phyloP scores from a whole-genome alignment of 2,329 filamentous ascomycete genomes.

The Cladophialophora carrionii region DNA sequence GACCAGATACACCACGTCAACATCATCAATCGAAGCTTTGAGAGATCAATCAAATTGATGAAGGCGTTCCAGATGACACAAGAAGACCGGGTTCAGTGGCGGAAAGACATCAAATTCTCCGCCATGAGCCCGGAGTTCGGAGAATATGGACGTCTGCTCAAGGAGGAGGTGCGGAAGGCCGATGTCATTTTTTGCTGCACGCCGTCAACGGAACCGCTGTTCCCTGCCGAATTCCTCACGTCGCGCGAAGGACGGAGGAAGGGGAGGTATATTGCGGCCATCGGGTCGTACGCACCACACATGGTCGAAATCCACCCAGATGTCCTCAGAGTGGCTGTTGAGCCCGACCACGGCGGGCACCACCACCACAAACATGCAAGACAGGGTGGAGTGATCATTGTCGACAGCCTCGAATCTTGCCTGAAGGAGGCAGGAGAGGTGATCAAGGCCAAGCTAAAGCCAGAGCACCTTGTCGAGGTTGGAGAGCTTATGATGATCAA shows the following conservation, averaged over 20 bases:
- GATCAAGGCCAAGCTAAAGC: constrained; percentile 72
- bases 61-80: constrained; percentile 57
- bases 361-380: constrained; percentile 56
- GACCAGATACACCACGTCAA: constrained; percentile 75
- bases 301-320: constrained; percentile 86
- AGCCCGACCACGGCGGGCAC: constrained; percentile 41
- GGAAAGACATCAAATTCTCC: constrained; percentile 68
- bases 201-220: constrained; percentile 72
- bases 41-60: constrained; percentile 53
- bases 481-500: constrained; percentile 76
- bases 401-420: constrained; percentile 74
- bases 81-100: constrained; percentile 61
- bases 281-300: constrained; percentile 61
- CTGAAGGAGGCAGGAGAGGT: constrained; percentile 85
- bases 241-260: constrained; percentile 54
- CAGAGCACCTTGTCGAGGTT: constrained; percentile 79
- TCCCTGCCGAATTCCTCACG: constrained; percentile 73
- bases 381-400: constrained; percentile 63
- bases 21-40: constrained; percentile 72
- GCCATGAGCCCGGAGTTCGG: constrained; percentile 71
- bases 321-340: constrained; percentile 68
- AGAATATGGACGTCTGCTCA: constrained; percentile 68
- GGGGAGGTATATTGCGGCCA: constrained; percentile 50
- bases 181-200: constrained; percentile 91
- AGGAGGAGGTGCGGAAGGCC: constrained; percentile 68